These are phyloP conservation scores for Closterium sp. DNA, from an alignment of 139 green algal genomes.

Conservation along the genomic window DNA sequence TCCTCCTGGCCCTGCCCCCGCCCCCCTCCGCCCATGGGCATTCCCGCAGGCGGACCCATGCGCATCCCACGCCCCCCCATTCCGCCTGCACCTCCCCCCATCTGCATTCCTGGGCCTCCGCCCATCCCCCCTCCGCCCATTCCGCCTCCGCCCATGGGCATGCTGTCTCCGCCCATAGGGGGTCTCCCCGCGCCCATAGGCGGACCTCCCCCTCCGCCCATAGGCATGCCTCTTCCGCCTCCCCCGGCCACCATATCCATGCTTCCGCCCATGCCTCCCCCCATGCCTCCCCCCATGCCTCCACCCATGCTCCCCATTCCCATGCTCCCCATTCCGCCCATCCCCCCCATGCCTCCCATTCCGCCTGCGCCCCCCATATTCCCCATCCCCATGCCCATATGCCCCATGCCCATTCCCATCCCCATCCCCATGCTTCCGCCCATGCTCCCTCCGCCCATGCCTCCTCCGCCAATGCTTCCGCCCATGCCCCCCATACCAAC, in stretches of 20 bases:
- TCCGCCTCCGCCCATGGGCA: not conserved
- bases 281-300: not conserved
- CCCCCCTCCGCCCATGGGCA: not conserved
- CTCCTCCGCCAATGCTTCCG: not conserved
- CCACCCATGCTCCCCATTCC: constrained; percentile 20
- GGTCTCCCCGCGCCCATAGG: not conserved
- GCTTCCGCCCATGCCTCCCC: constrained; percentile 10
- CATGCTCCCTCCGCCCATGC: not conserved
- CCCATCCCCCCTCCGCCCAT: not conserved
- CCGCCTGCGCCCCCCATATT: not conserved
- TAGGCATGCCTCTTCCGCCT: constrained; percentile 6
- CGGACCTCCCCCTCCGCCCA: not conserved
- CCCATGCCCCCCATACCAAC: not conserved
- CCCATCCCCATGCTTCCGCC: constrained; percentile 12
- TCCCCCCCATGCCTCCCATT: not conserved
- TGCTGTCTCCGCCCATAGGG: not conserved
- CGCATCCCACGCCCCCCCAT: not conserved
- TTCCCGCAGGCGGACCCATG: not conserved
- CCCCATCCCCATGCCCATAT: constrained; percentile 34
- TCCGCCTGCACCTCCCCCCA: constrained; percentile 4
- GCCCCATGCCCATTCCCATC: not conserved
- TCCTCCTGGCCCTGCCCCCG: not conserved
- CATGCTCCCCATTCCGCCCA: constrained; percentile 7
- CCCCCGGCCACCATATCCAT: not conserved
- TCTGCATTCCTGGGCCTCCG: not conserved